Evolutionary conservation across 208 protist species (phyloP), one percentile per base, ranked within the genome.

Genomic region (Wallacemonas collosoma): DNA sequence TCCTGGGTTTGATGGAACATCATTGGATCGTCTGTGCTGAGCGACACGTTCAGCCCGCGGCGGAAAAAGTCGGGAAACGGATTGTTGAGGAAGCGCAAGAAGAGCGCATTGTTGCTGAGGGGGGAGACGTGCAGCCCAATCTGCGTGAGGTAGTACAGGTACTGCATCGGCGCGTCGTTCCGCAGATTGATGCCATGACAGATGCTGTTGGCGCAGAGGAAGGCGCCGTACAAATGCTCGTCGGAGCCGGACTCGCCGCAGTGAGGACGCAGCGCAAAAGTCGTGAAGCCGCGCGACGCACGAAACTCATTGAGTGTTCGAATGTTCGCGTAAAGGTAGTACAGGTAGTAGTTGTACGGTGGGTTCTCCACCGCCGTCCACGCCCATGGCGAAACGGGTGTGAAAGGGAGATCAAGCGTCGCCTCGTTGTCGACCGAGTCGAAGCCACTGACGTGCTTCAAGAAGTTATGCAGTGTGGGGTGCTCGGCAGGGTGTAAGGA

Each of bases 241-340:
- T 96, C 80, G 9, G 91, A 85, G 35, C 95, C 97, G 1, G 95
- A 97, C 81, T 99, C 98, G 40, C 98, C 99, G 68, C 91, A 96
- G 88, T 99, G 99, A 36, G 99, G 99, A 17, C 99, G 95, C 15
- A 99, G 90, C n/a, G 82, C 70, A 72, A 99, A 99, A 3, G 96
- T 98, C 61, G 95, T 96, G 76, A 98, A 89, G 39, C 95, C 91
- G 11, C 90, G 88, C 17, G 81, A 88, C 12, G 82, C 79, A 58
- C 98, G 84, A 72, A 99, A 97, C 70, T 96, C 83, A 83, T 99
- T 99, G 9, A 99, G 91, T 15, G 93, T 93, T 66, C 90, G 77
- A 44, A 99, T 89, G 83, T 99, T 99, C 40, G 98, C 98, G 79
- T 98, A 99, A 53, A 99, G 89, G 81, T 99, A 99, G 85, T 98